These are phyloP conservation scores for Cardamine occulta DNA, from an alignment of 345 rosid genomes.

Conservation along the genomic window DNA sequence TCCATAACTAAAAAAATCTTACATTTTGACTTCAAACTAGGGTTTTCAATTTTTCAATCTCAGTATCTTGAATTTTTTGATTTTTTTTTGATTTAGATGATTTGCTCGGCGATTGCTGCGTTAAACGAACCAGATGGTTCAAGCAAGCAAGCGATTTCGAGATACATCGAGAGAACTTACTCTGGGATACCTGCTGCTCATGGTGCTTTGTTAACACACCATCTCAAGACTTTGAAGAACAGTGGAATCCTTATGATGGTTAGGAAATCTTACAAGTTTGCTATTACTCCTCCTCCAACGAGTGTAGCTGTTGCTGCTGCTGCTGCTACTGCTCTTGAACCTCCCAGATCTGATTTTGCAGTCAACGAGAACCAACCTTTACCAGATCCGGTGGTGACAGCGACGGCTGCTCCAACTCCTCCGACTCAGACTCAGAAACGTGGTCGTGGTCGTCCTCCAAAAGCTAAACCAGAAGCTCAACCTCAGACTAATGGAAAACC, in stretches of 20 bases:
- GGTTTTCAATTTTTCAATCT: slow-evolving; percentile 5
- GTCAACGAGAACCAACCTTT: slow-evolving; percentile 36
- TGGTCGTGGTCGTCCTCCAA: slow-evolving; percentile 81
- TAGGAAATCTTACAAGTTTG: slow-evolving; percentile 76
- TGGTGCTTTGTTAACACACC: slow-evolving; percentile 61
- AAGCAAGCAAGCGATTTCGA: slow-evolving; percentile 78
- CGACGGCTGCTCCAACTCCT: not conserved
- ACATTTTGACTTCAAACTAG: slow-evolving; percentile 23
- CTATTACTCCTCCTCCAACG: slow-evolving; percentile 26
- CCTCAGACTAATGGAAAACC: slow-evolving; percentile 35
- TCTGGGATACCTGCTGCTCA: slow-evolving; percentile 68
- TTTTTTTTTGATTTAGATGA: slow-evolving; percentile 55
- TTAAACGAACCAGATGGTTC: slow-evolving; percentile 80
- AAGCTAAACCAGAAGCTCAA: slow-evolving; percentile 44
- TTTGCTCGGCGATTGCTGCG: slow-evolving; percentile 68
- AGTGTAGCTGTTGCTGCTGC: slow-evolving; percentile 22
- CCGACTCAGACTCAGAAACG: slow-evolving; percentile 47
- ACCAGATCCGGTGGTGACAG: slow-evolving; percentile 27
- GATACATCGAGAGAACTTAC: slow-evolving; percentile 66
- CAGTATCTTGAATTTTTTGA: not conserved
- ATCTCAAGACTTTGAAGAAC: slow-evolving; percentile 70
- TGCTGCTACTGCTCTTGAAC: slow-evolving; percentile 31
- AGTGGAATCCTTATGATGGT: slow-evolving; percentile 66
- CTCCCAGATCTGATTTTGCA: slow-evolving; percentile 46
- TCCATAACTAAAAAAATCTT: not conserved